Percentiles rank a stretch among this genome's conserved stretches.
Evolutionary conservation across 116 monocot genomes (phyloP).

Genomic region (Trichopus zeylanicus): DNA sequence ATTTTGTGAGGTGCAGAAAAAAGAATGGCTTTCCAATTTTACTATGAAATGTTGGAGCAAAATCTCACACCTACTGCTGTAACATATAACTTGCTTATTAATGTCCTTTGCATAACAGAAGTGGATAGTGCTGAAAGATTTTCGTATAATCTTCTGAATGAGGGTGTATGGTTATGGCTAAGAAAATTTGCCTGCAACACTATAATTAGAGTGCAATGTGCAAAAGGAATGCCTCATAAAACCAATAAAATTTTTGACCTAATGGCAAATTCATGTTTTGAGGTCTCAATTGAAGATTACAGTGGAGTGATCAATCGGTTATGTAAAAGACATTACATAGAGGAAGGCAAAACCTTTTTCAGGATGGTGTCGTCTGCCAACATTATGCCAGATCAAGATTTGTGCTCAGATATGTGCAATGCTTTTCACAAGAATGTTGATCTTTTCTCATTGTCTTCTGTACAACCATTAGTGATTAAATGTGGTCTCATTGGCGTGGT

Average conservation of each 20-base stretch:
- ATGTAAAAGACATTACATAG: conserved; percentile 35
- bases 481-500: neutral
- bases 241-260: conserved; percentile 45
- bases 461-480: neutral
- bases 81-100: conserved; percentile 67
- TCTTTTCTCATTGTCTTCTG: neutral
- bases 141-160: conserved; percentile 20
- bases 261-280: conserved; percentile 40
- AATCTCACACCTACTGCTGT: conserved; percentile 35
- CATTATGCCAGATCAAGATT: conserved; percentile 47
- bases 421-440: neutral
- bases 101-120: conserved; percentile 31
- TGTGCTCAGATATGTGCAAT: conserved; percentile 19
- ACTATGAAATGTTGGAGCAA: conserved; percentile 23
- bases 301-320: conserved; percentile 55
- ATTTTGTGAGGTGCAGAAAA: conserved; percentile 31
- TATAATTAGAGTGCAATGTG: conserved; percentile 58
- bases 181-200: conserved; percentile 63
- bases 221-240: conserved; percentile 36
- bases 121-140: conserved; percentile 33
- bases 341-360: conserved; percentile 36
- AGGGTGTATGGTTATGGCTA: conserved; percentile 29
- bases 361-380: conserved; percentile 40
- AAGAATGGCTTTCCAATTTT: conserved; percentile 24
- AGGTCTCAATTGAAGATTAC: conserved; percentile 48